Evolutionary conservation across 768 basidiomycete genomes (phyloP), one percentile per base, ranked within the genome.

Genomic region (Leccinellum luteum): DNA sequence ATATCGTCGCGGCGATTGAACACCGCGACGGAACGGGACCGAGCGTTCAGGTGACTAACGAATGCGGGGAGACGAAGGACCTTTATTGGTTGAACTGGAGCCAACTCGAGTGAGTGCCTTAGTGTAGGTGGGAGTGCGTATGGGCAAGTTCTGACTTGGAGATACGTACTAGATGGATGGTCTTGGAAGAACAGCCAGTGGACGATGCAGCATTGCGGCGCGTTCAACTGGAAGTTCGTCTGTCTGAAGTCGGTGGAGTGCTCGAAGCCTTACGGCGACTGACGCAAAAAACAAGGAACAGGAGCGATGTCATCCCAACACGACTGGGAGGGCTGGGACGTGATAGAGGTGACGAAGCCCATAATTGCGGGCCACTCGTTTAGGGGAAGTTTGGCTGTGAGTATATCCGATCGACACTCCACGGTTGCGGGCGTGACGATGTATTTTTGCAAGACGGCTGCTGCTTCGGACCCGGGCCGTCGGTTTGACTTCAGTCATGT

Each of bases 11-110:
- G 12, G 75, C 75, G 3, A 58, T 82, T 23, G 80, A 82, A 56
- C 80, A 81, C 54, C 71, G 75, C 23, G 80, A 83, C 54, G 80
- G 79, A 1, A 76, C 76, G 2, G 75, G 74, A 8, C 81, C 81
- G 27, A 64, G 62, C 8, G 69, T 69, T 14, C 64, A 59, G 17
- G 57, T 66, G 43, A 64, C 57, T 34, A 58, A 60, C 23, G 65
- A 61, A 44, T 56, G 56, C 9, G 68, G 69, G 30, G 57, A 59
- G 49, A 64, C 57, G n/a, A 65, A 52, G 1, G 68, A 73, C 13
- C 52, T 79, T n/a, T 63, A 74, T 28, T 68, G 70, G 64, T 60
- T 71, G 21, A 59, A 74, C 43, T 76, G 73, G 63, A 47, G 27
- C 4, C 64, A 73, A 52, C 65, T 72, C 27, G 55, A 67, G 70